Base-by-base conservation (phyloP, 495 filamentous ascomycete species). In the Cryomyces antarcticus region DNA sequence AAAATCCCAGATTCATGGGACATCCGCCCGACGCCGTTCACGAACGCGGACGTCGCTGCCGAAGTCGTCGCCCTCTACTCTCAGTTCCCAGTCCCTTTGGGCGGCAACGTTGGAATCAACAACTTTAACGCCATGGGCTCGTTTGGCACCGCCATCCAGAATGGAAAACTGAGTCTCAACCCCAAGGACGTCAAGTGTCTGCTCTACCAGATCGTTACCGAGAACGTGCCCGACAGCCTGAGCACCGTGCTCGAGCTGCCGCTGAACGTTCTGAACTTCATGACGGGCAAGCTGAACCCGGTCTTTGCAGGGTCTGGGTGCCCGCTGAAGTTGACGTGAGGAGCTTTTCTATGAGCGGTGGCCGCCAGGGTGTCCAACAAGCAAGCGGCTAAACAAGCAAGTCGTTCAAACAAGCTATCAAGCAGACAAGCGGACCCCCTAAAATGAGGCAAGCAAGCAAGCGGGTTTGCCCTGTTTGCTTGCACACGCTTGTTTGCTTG, bases 1-100 rank as follows among this genome's bases (percentile, higher is more conserved):
- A 48, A 54, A 45, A 64, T 63, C 37, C 58, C 61, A 27, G 42
- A 46, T 11, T 56, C 60, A 38, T 64, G 61, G 61, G 52, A 45
- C 46, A 62, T 56, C 49, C 55, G 61, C 28, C 47, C 52, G 17
- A 45, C 40, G 10, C 60, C 61, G 9, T 63, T 59, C 48, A 51
- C 46, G 29, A 48, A 43, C 43, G 24, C 9, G 3, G 54, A 61
- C 35, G 59, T 57, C 9, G 52, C 49, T 11, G 13, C 17, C 6
- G 47, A 64, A 48, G 59, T 64, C 37, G 28, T 60, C 6, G 44
- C 48, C 7, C 51, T 52, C 48, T 62, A 64, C 38, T 46, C 55
- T 30, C 42, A 54, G 42, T 44, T 62, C 42, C 61, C 61, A 1
- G 60, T 64, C 6, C 50, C 58, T 5, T 61, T 62, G 38, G 61